Percentiles rank a stretch among this genome's conserved stretches.
These are phyloP conservation scores for Hawksworthiomyces lignivorus DNA, from an alignment of 2,329 filamentous ascomycete genomes.

Conservation along the genomic window DNA sequence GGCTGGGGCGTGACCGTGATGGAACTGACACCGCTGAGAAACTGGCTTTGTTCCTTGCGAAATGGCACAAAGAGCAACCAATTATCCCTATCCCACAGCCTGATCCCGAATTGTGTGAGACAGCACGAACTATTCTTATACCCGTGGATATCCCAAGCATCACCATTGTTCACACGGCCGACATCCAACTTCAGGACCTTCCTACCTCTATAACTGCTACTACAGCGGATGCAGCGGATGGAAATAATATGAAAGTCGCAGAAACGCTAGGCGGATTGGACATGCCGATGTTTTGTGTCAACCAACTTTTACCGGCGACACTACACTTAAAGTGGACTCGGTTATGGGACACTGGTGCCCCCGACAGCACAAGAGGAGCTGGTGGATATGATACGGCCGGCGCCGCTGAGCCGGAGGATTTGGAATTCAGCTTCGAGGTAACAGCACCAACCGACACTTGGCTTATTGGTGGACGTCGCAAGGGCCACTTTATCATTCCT, in stretches of 20 bases:
- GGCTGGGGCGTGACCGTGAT: slow-evolving; percentile 28
- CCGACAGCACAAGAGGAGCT: too few relatives aligned
- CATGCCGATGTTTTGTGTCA: slow-evolving; percentile 43
- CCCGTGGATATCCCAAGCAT: slow-evolving; percentile 84
- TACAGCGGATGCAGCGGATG: too few relatives aligned
- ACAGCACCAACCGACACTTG: slow-evolving; percentile 66
- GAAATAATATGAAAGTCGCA: too few relatives aligned
- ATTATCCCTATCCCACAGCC: slow-evolving; percentile 23
- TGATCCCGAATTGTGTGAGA: slow-evolving; percentile 23
- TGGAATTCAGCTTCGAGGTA: slow-evolving; percentile 80
- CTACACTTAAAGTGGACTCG: slow-evolving; percentile 57
- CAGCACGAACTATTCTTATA: slow-evolving; percentile 64
- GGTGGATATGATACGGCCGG: slow-evolving; percentile 13
- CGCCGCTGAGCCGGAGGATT: slow-evolving; percentile 34
- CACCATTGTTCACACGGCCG: slow-evolving; percentile 73
- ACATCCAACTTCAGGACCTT: slow-evolving; percentile 50
- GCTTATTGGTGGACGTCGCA: slow-evolving; percentile 76
- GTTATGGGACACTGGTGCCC: slow-evolving; percentile 46
- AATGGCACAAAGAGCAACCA: slow-evolving; percentile 30
- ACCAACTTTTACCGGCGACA: slow-evolving; percentile 57
- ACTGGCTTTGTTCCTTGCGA: slow-evolving; percentile 27
- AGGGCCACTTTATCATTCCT: slow-evolving; percentile 66
- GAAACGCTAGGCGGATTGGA: too few relatives aligned
- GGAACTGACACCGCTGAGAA: slow-evolving; percentile 18
- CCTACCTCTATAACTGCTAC: too few relatives aligned